phyloP scores from a whole-genome alignment of 495 filamentous ascomycete genomes.

The Xanthoparmelia taractica region DNA sequence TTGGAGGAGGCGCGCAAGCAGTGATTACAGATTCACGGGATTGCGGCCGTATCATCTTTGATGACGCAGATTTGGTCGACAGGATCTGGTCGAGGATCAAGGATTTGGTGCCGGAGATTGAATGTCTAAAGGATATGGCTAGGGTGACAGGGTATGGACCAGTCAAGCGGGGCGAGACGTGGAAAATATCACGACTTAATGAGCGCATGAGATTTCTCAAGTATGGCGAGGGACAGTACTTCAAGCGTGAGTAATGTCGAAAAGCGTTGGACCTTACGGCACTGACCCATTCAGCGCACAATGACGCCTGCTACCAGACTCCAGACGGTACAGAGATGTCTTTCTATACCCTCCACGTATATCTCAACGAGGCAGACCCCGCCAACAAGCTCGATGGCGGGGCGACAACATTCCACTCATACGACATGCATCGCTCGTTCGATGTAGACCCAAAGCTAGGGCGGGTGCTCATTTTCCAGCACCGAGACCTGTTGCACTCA shows the following conservation, averaged over 20 bases:
- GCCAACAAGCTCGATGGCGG: slow-evolving; percentile 26
- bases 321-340: slow-evolving; percentile 52
- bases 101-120: slow-evolving; percentile 33
- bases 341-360: slow-evolving; percentile 73
- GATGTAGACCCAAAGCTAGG: slow-evolving; percentile 66
- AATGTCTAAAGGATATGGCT: slow-evolving; percentile 33
- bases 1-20: slow-evolving; percentile 53
- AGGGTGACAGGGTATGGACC: slow-evolving; percentile 43
- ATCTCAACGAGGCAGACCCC: slow-evolving; percentile 54
- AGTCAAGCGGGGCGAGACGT: slow-evolving; percentile 40
- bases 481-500: slow-evolving; percentile 56
- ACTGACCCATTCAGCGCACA: slow-evolving; percentile 48
- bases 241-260: slow-evolving; percentile 46
- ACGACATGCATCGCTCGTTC: slow-evolving; percentile 34
- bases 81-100: slow-evolving; percentile 53
- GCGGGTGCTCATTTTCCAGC: slow-evolving; percentile 71
- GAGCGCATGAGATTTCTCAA: slow-evolving; percentile 73
- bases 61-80: slow-evolving; percentile 51
- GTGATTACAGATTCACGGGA: slow-evolving; percentile 52
- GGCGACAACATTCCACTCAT: slow-evolving; percentile 29
- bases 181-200: slow-evolving; percentile 56
- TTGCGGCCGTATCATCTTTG: slow-evolving; percentile 69
- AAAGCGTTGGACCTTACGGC: neutral
- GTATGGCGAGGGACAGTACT: slow-evolving; percentile 70
- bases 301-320: slow-evolving; percentile 61